A percentile compares a stretch with the other conserved stretches of the same genome.
These are phyloP conservation scores for Ordospora pajunii DNA, from an alignment of 371 early-diverging fungal species.

Conservation along the genomic window DNA sequence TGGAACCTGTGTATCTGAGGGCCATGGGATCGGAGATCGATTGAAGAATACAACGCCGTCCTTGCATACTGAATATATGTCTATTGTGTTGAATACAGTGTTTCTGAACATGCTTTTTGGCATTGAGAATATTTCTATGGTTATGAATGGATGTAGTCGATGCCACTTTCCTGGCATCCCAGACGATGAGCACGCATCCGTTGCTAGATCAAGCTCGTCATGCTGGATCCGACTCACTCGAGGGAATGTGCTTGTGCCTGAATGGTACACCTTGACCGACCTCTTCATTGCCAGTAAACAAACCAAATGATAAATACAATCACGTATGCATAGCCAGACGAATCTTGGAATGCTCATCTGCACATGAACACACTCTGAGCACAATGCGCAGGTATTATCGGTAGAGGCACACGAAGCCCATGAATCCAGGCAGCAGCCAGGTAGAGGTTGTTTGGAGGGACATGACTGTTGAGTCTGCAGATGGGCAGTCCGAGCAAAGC, in stretches of 20 bases:
- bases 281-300: neutral
- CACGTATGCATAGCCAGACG: neutral
- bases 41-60: neutral
- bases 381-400: neutral
- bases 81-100: neutral
- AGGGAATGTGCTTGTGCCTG: neutral
- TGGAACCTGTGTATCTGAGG: neutral
- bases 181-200: no score
- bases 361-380: neutral
- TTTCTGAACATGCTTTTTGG: neutral
- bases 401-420: neutral
- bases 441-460: conserved; percentile 18
- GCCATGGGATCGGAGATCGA: neutral
- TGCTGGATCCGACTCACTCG: neutral
- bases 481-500: neutral
- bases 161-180: no score
- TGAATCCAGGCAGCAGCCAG: neutral
- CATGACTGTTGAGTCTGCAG: neutral
- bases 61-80: neutral
- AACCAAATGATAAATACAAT: no score
- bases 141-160: neutral
- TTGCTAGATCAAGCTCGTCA: neutral
- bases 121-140: neutral
- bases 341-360: neutral
- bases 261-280: neutral